Evolutionary conservation across 1,284 basidiomycete genomes (phyloP).

Genomic region (Ganoderma boninense): DNA sequence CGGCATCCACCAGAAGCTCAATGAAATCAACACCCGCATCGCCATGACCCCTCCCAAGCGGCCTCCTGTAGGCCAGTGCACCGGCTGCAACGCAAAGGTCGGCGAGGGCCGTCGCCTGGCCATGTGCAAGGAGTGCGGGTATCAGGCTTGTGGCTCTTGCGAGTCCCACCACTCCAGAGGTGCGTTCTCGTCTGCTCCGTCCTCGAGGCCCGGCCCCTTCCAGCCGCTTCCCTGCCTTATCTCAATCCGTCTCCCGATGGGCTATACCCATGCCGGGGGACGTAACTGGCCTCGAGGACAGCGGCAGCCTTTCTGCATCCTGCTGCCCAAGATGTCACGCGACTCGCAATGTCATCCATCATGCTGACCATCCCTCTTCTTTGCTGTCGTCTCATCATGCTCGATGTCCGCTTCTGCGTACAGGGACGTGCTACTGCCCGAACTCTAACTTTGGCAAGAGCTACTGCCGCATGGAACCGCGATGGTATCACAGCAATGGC

Average conservation of each 20-base stretch:
- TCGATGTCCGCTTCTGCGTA: background rate
- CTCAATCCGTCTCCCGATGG: slow-evolving; percentile 1
- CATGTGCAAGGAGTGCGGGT: slow-evolving; percentile 46
- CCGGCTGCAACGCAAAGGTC: slow-evolving; percentile 45
- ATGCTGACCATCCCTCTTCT: background rate
- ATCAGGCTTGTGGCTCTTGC: slow-evolving; percentile 47
- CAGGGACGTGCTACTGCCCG: slow-evolving; percentile 50
- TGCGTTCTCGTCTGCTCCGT: slow-evolving; percentile 25
- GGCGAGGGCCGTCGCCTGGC: slow-evolving; percentile 34
- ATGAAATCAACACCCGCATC: slow-evolving; percentile 31
- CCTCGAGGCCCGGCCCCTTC: slow-evolving; percentile 10
- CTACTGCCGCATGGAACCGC: slow-evolving; percentile 45
- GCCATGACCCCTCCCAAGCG: slow-evolving; percentile 33
- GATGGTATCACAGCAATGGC: slow-evolving; percentile 45
- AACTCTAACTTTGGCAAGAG: slow-evolving; percentile 46
- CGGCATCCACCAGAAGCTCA: slow-evolving; percentile 31
- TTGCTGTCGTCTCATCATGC: background rate
- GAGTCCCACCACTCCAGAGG: slow-evolving; percentile 41
- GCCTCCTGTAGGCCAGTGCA: slow-evolving; percentile 45
- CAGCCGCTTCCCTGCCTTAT: background rate
- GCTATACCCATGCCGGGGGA: slow-evolving; percentile 3
- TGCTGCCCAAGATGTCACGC: background rate
- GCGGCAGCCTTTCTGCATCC: background rate
- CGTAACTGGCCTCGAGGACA: slow-evolving; percentile 20
- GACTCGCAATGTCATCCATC: background rate